Conservation (phyloP, 192 early-diverging fungal species). For the Physocladia obscura region DNA sequence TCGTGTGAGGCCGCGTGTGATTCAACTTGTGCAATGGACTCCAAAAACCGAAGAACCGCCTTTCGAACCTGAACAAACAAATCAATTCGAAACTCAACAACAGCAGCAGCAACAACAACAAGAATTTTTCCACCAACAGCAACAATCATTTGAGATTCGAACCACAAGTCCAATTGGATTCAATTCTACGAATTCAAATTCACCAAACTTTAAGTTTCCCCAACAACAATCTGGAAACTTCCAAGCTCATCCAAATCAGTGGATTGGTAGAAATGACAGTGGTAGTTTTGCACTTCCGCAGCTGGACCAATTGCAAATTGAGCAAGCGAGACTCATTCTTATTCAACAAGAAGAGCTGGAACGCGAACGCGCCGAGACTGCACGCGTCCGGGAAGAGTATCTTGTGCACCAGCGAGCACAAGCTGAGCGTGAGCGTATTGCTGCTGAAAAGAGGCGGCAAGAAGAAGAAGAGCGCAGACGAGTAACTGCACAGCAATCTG, state of each 20-base stretch:
- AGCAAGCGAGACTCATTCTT: not conserved
- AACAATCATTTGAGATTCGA: too few species aligned
- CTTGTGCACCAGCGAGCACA: not conserved
- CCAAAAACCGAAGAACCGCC: not conserved
- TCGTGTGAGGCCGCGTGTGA: conserved; percentile 3
- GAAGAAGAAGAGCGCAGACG: too few species aligned
- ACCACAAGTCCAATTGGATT: too few species aligned
- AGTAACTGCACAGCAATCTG: not conserved
- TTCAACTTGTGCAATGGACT: not conserved
- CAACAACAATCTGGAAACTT: too few species aligned
- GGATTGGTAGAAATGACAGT: too few species aligned
- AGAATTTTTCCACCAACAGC: not conserved
- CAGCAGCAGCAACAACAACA: conserved; percentile 1
- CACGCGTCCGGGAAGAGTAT: not conserved
- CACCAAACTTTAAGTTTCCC: too few species aligned
- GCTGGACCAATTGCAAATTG: too few species aligned
- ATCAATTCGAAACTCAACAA: not conserved
- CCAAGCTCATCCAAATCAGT: too few species aligned
- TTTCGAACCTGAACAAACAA: not conserved
- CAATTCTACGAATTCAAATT: too few species aligned
- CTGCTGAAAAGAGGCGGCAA: not conserved
- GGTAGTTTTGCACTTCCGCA: too few species aligned
- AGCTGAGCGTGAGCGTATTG: not conserved
- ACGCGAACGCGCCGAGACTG: not conserved
- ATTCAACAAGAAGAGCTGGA: conserved; percentile 5